Evolutionary conservation across 768 basidiomycete genomes (phyloP), one percentile per base, ranked within the genome.

Genomic region (Lentinula sp.): DNA sequence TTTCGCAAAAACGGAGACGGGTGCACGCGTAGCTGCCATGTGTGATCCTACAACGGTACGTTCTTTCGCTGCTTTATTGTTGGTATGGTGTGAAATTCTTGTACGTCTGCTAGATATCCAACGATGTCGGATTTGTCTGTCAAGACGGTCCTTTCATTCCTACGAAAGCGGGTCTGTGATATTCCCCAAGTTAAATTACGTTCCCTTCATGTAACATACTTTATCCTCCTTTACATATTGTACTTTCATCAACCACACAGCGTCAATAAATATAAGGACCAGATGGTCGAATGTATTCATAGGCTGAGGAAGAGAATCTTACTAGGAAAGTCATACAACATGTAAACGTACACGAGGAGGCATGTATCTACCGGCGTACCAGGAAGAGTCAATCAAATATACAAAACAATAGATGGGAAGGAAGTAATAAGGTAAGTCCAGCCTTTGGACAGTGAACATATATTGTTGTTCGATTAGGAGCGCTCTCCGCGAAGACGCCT

Each of bases 401-500:
- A 59, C 57, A 45, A 59, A 59, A 59, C 37, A 50, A 49, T 48
- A 49, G 37, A 43, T 37, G 20, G 42, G 7, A 57, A 37, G 37
- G 12, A 35, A 9, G 36, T 13, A 55, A 28, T 16, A 56, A 20
- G 32, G 20, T 42, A 6, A 39, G 54, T 39, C 54, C 54, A 42
- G 33, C 15, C 41, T 12, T 16, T 13, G 16, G 23, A 28, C 16
- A 2, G 28, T 3, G 28, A 28, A 18, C 46, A 28, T n/a, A n/a
- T 12, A 43, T 28, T 12, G 43, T 33, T 20, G 36, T 12, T 50
- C 67, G 62, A 68, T 84, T 82, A 91, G 68, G 89, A 86, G 71
- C 91, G 84, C 79, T 92, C 91, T 69, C 91, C 91, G 63, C 91
- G 84, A 74, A 94, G 85, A 72, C 91, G 89, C 68, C 91, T 82